Evolutionary conservation across 495 filamentous ascomycete species (phyloP).

Genomic region (Aspergillus mulundensis): DNA sequence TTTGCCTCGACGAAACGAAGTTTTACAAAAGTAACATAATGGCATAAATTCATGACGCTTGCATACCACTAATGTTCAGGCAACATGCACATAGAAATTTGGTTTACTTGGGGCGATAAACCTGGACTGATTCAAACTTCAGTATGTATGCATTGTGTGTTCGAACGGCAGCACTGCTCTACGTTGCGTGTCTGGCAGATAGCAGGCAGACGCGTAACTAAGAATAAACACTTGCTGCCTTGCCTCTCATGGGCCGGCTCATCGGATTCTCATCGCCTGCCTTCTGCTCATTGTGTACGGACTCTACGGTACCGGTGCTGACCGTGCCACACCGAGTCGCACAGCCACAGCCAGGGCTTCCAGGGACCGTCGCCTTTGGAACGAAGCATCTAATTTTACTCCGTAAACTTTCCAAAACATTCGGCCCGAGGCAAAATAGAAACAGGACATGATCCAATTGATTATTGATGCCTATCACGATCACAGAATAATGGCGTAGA

Average conservation of each 20-base stretch:
- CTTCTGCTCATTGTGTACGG: no score
- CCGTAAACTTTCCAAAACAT: background rate
- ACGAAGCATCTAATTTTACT: background rate
- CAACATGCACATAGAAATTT: no score
- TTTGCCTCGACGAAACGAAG: no score
- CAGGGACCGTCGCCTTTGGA: background rate
- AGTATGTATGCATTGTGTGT: background rate
- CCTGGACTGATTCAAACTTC: background rate
- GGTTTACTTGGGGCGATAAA: background rate
- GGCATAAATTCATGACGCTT: no score
- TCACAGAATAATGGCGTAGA: slow-evolving; percentile 11
- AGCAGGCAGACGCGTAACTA: slow-evolving; percentile 1
- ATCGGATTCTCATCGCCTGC: background rate
- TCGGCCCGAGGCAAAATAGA: background rate
- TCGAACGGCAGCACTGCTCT: background rate
- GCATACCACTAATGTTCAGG: no score
- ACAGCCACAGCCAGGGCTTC: background rate
- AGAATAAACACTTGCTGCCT: background rate
- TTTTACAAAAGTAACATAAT: no score
- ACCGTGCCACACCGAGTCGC: background rate
- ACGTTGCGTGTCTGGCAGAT: background rate
- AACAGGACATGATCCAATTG: background rate
- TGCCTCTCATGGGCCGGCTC: background rate
- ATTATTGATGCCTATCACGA: background rate
- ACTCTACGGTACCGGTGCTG: background rate